Base-by-base conservation (phyloP, 176 grass and related monocot genomes). In the Aegilops bicornis region DNA sequence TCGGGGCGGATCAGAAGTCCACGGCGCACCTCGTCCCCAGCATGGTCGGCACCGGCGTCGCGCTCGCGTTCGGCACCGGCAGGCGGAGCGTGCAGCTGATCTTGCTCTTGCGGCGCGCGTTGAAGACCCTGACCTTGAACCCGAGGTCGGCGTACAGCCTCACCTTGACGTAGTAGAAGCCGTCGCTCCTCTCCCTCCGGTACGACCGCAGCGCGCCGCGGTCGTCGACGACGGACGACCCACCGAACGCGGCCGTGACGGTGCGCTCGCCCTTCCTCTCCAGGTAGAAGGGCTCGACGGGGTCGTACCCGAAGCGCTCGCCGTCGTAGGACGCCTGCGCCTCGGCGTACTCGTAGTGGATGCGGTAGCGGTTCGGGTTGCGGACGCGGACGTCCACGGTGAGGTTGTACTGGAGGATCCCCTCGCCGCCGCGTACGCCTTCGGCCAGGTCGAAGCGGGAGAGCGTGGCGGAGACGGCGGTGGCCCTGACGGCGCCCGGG, bases 101-200 rank as follows among this genome's bases (percentile, higher is more conserved):
- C 82, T 87, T 92, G n/a, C 78, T 89, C 82, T 86, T 92, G 35
- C 32, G 50, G 2, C 27, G 79, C 58, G 77, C 24, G 64, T 87
- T 92, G 71, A 92, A 83, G 31, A 82, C 31, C 90, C 86, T 86
- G 42, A 95, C 73, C 89, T 86, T 95, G 77, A 86, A 79, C 64
- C 75, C 87, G 5, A 95, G 68, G 37, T 81, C 87, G 14, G 92
- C 32, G 69, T 83, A 76, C 42, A 98, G 25, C 84, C 59, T 75
- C 40, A 98, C 69, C 69, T 91, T 91, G 3, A 98, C n/a, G 70
- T 81, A 77, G 84, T 96, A 98, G 36, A 88, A 96, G 8, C 91
- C 90, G 1, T 94, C 84, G 31, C 42, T 11, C 33, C 22, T 94
- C 82, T 98, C 96, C 83, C 83, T 89, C 27, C 1, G 16, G 77